Base-by-base conservation (phyloP, 148 eudicot species). In the Rhododendron kiyosumense region DNA sequence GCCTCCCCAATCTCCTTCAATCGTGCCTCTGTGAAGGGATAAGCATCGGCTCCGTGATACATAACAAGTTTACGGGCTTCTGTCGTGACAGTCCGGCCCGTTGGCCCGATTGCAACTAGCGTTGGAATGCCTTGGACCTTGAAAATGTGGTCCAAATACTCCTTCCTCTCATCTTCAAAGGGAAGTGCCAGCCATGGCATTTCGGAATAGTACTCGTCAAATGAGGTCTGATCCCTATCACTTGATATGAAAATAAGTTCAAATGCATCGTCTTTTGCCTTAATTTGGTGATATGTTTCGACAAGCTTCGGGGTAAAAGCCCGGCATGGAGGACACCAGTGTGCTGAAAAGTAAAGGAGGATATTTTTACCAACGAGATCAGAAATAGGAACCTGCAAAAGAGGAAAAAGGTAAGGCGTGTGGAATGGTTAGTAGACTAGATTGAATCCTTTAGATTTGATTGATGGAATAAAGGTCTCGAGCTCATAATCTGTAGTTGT, bases 301-400 rank as follows among this genome's bases (percentile, higher is more conserved):
- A 90, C 84, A 22, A 93, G 92, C 82, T 91, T 91, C 51, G 95
- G 93, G 46, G 92, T 86, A 71, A 93, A 93, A 26, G 86, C 88
- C 3, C 92, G 95, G 84, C 93, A 92, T 71, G 93, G 94, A 24
- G 93, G 90, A 78, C 95, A 92, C 94, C 95, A 92, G 52, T 93
- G 94, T 49, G 94, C 95, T 7, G 95, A 93, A 86, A 93, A 92
- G 76, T 90, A 93, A 7, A 93, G 86, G 7, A 93, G 94, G 24
- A 93, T 84, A 22, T 89, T 89, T 83, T 91, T 92, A 26, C 95
- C 94, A 43, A 91, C 88, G 83, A 93, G 95, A 34, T 92, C 69
- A 57, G 93, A 92, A 81, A 93, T 86, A 0, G 90, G 91, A 67
- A 93, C 93, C 93, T 93, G 89, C 82, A 83, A 15, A 49, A 13